Evolutionary conservation across 2,329 filamentous ascomycete species (phyloP).

Genomic region (Teratosphaeria zuluensis): DNA sequence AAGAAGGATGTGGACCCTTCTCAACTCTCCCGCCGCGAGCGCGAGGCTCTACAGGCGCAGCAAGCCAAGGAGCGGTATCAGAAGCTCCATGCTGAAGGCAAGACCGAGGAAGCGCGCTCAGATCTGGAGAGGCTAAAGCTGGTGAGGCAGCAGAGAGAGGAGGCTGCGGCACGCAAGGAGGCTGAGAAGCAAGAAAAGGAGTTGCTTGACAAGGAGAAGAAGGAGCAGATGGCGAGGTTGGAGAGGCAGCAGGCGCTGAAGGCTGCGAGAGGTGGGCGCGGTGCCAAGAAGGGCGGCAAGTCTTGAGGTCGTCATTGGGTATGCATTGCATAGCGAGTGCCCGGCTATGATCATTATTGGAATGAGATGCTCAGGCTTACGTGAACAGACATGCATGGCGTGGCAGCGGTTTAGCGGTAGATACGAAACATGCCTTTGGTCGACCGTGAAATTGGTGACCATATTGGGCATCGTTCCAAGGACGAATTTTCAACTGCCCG

Average conservation of each 20-base stretch:
- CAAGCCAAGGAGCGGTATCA: conserved; percentile 84
- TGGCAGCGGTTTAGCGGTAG: conserved; percentile 1
- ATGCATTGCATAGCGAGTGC: not conserved
- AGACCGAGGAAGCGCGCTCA: conserved; percentile 89
- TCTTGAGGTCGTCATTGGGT: conserved; percentile 9
- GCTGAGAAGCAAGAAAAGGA: conserved; percentile 48
- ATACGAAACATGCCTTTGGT: not conserved
- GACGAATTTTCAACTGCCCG: not conserved
- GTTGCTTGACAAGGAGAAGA: conserved; percentile 47
- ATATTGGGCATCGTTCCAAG: not conserved
- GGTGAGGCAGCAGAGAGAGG: conserved; percentile 77
- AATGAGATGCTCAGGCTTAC: not conserved
- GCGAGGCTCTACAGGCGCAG: conserved; percentile 74
- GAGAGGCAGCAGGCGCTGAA: conserved; percentile 36
- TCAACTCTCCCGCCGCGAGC: conserved; percentile 57
- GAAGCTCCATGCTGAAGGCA: conserved; percentile 86
- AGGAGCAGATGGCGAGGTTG: conserved; percentile 38
- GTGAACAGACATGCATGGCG: conserved; percentile 9
- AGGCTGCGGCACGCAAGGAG: conserved; percentile 72
- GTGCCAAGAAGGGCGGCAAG: conserved; percentile 35
- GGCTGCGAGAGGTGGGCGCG: conserved; percentile 31
- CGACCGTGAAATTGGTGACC: not conserved
- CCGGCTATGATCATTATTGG: conserved; percentile 2
- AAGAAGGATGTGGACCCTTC: conserved; percentile 43
- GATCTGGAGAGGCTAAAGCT: conserved; percentile 75